Evolutionary conservation across 768 basidiomycete genomes (phyloP).

Genomic region (Pleurotus platypus): DNA sequence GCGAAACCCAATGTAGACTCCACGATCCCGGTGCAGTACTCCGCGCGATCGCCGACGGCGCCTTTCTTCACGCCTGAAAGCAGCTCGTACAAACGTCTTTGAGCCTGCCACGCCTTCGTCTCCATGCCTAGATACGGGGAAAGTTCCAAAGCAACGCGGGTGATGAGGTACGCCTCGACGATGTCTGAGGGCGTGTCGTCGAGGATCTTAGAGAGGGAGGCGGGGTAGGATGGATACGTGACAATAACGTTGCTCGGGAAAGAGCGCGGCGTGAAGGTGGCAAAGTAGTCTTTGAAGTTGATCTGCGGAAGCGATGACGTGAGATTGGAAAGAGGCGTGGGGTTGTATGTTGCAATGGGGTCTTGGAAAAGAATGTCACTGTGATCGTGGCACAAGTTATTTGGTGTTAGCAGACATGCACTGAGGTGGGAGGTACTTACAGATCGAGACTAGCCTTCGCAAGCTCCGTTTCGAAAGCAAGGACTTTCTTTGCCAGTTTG

Average conservation of each 20-base stretch:
- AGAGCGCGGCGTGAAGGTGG: constrained; percentile 74
- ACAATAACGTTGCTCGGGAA: constrained; percentile 78
- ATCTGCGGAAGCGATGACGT: constrained; percentile 70
- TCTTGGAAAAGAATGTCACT: constrained; percentile 74
- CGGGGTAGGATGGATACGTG: constrained; percentile 76
- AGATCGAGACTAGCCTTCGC: constrained; percentile 79
- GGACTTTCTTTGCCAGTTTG: constrained; percentile 65
- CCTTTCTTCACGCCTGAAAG: constrained; percentile 87
- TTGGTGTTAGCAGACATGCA: background rate
- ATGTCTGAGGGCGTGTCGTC: constrained; percentile 63
- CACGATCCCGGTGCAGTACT: constrained; percentile 75
- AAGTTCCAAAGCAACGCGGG: constrained; percentile 66
- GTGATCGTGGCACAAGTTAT: background rate
- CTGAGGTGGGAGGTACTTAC: constrained; percentile 32
- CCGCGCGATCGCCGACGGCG: constrained; percentile 74
- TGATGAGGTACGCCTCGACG: constrained; percentile 83
- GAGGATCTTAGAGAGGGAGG: constrained; percentile 65
- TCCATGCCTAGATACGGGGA: constrained; percentile 69
- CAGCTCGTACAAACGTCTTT: constrained; percentile 64
- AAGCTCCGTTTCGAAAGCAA: constrained; percentile 75
- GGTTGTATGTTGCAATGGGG: constrained; percentile 88
- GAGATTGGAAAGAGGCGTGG: constrained; percentile 65
- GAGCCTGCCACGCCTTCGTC: constrained; percentile 78
- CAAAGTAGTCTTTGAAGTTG: constrained; percentile 81
- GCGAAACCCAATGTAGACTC: constrained; percentile 83